These are phyloP conservation scores for Emmonsiellopsis sp. DNA, from an alignment of 2,329 filamentous ascomycete genomes.

Conservation along the genomic window DNA sequence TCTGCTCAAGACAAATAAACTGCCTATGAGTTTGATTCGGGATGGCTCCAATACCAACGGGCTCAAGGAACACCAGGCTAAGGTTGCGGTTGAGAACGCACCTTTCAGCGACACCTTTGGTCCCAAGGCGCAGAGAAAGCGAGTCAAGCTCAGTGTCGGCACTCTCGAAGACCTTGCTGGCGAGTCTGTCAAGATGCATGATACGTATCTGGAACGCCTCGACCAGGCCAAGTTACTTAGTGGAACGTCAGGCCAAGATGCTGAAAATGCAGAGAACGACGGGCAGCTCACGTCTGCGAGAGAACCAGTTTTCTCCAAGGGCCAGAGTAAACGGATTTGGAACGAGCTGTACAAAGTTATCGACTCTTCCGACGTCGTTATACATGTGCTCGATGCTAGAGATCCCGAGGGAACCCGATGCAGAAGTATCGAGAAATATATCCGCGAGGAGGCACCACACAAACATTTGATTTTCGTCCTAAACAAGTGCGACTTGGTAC, in stretches of 20 bases:
- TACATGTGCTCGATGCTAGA: conserved; percentile 87
- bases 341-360: conserved; percentile 95
- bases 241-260: conserved; percentile 53
- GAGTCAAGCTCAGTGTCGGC: conserved; percentile 78
- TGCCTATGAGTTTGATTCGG: conserved; percentile 88
- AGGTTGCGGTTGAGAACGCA: conserved; percentile 81
- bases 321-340: conserved; percentile 92
- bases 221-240: conserved; percentile 71
- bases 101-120: conserved; percentile 88
- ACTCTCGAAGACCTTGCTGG: conserved; percentile 74
- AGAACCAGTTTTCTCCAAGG: conserved; percentile 87
- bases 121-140: conserved; percentile 84
- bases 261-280: conserved; percentile 41
- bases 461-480: conserved; percentile 88
- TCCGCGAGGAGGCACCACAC: conserved; percentile 85
- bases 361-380: conserved; percentile 88
- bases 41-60: conserved; percentile 72
- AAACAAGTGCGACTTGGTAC: conserved; percentile 89
- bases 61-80: conserved; percentile 83
- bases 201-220: conserved; percentile 68
- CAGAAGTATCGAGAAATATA: conserved; percentile 83
- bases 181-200: conserved; percentile 70
- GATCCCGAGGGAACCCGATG: conserved; percentile 87
- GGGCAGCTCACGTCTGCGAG: conserved; percentile 54
- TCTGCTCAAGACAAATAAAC: conserved; percentile 92